phyloP scores from a whole-genome alignment of 2,329 filamentous ascomycete species.

The Botryotinia convoluta region DNA sequence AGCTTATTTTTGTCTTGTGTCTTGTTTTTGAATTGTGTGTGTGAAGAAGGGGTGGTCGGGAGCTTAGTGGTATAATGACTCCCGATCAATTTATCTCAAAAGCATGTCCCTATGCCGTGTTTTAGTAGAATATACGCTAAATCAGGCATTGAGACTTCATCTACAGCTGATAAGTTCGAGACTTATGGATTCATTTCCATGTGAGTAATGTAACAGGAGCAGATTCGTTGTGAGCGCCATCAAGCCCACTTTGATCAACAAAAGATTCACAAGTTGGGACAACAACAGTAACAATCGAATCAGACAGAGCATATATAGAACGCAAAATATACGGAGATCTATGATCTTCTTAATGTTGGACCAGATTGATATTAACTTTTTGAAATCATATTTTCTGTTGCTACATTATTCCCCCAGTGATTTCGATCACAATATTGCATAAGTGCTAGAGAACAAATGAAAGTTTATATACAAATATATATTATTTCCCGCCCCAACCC shows the following conservation, averaged over 20 bases:
- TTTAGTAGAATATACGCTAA: not conserved
- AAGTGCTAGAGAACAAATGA: not conserved
- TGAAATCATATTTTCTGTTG: not conserved
- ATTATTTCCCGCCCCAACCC: not conserved
- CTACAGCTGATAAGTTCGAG: not conserved
- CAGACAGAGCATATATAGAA: not conserved
- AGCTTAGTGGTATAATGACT: not conserved
- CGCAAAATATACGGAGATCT: not conserved
- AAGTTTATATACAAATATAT: not conserved
- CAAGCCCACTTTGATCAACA: not conserved
- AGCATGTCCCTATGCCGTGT: not conserved
- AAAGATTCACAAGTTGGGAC: not conserved
- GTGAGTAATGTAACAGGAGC: too few species aligned
- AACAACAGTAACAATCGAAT: rapidly evolving
- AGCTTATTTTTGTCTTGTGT: not conserved
- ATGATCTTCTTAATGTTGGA: not conserved
- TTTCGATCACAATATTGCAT: not conserved
- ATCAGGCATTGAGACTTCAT: not conserved
- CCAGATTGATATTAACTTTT: not conserved
- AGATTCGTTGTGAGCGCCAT: not conserved
- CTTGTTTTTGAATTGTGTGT: not conserved
- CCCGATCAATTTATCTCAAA: not conserved
- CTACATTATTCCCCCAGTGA: not conserved
- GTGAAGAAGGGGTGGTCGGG: not conserved
- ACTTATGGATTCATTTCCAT: not conserved